These are phyloP conservation scores for Sporisorium scitamineum DNA, from an alignment of 1,284 basidiomycete genomes.

Conservation along the genomic window DNA sequence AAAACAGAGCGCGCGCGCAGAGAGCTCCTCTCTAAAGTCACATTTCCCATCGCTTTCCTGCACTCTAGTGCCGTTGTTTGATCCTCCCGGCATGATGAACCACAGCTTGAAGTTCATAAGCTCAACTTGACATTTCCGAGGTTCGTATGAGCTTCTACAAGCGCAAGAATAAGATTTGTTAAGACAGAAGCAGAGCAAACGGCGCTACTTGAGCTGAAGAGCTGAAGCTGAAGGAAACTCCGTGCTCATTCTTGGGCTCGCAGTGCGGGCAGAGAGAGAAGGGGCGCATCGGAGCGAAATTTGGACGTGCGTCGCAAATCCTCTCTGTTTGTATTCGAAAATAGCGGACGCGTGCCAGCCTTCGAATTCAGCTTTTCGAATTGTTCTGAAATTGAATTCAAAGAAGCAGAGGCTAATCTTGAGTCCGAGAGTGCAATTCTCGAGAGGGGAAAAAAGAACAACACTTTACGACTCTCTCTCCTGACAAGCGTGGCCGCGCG, in stretches of 20 bases:
- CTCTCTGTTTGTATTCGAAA: not conserved
- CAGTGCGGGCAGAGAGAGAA: not conserved
- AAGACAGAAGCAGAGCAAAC: not conserved
- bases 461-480: conserved; percentile 11
- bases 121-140: not conserved
- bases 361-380: not conserved
- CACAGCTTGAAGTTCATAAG: too few relatives aligned
- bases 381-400: not conserved
- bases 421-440: not conserved
- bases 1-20: not conserved
- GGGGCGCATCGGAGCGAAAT: not conserved
- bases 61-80: not conserved
- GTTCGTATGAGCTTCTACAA: not conserved
- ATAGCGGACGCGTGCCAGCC: not conserved
- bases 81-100: too few relatives aligned
- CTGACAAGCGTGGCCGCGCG: not conserved
- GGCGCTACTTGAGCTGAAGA: not conserved
- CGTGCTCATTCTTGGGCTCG: not conserved
- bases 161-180: not conserved
- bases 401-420: not conserved
- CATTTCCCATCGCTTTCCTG: not conserved
- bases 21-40: not conserved
- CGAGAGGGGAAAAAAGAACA: conserved; percentile 16
- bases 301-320: conserved; percentile 12
- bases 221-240: not conserved